Percentiles rank a stretch among this genome's conserved stretches.
These are phyloP conservation scores for Allium cepa DNA, from an alignment of 106 monocot genomes.

Conservation along the genomic window DNA sequence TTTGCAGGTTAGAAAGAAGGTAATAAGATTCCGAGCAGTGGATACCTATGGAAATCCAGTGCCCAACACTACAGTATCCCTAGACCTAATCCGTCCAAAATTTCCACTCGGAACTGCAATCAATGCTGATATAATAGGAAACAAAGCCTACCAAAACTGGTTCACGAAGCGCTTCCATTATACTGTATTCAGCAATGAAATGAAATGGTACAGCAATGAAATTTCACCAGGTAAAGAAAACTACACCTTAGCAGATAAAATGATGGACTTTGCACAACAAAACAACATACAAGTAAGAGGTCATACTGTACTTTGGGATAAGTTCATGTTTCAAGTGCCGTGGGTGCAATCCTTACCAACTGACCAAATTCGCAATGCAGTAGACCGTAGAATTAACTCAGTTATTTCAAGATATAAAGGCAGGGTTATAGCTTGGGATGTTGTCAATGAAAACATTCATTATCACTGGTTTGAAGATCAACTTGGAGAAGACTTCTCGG, in stretches of 20 bases:
- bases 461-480: no score
- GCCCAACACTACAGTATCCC: conserved; percentile 26
- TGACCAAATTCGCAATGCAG: conserved; percentile 28
- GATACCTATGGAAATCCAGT: conserved; percentile 29
- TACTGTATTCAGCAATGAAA: conserved; percentile 79
- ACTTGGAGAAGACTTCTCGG: no score
- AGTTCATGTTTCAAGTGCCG: conserved; percentile 17
- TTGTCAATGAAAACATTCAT: no score
- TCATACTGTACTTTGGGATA: conserved; percentile 74
- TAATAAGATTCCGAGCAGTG: conserved; percentile 30
- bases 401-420: conserved; percentile 48
- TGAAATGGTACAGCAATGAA: conserved; percentile 91
- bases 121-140: conserved; percentile 25
- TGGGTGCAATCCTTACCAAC: conserved; percentile 39
- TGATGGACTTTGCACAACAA: conserved; percentile 45
- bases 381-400: conserved; percentile 21
- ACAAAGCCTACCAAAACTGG: conserved; percentile 53
- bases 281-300: conserved; percentile 50
- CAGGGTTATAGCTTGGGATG: conserved; percentile 57
- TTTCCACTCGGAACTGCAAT: conserved; percentile 64
- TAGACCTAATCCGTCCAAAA: conserved; percentile 20
- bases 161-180: conserved; percentile 58
- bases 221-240: conserved; percentile 18
- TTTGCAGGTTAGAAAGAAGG: conserved; percentile 16
- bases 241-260: conserved; percentile 46